phyloP scores from a whole-genome alignment of 2,329 filamentous ascomycete genomes.

The Stachybotrys echinatus region DNA sequence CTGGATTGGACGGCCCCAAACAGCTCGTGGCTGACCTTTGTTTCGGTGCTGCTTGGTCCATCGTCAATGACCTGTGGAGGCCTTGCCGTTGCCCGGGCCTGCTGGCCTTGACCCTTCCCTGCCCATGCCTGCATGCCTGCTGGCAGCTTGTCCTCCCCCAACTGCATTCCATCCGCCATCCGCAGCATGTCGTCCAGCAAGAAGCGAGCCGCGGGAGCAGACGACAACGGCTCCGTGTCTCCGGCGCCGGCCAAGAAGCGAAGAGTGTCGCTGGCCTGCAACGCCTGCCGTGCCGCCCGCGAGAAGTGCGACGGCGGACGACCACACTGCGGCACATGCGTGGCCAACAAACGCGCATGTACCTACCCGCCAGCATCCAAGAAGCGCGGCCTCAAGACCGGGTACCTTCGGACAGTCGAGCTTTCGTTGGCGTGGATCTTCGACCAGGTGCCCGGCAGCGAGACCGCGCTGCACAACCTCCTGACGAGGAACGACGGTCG shows the following conservation, averaged over 20 bases:
- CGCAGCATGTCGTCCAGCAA: neutral
- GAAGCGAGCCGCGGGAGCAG: neutral
- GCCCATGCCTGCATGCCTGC: no score
- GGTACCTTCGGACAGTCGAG: conserved; percentile 71
- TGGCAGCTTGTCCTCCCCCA: no score
- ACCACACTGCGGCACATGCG: conserved; percentile 63
- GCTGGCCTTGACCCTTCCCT: neutral
- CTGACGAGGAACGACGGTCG: conserved; percentile 40
- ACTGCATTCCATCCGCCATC: neutral
- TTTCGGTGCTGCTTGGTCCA: neutral
- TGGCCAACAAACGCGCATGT: conserved; percentile 57
- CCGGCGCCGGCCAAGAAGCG: conserved; percentile 45
- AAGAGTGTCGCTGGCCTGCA: conserved; percentile 63
- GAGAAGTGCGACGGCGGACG: conserved; percentile 70
- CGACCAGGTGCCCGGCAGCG: conserved; percentile 53
- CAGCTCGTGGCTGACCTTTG: neutral
- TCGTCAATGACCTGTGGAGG: neutral
- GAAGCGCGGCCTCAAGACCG: conserved; percentile 74
- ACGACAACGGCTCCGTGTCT: neutral
- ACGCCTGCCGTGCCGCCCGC: conserved; percentile 60
- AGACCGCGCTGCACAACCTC: conserved; percentile 50
- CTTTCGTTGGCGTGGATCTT: conserved; percentile 63
- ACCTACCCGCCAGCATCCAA: conserved; percentile 69
- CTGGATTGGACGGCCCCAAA: neutral
- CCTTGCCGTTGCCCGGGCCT: neutral